phyloP scores from a whole-genome alignment of 2,329 filamentous ascomycete genomes.

The Fusarium tuaranense region DNA sequence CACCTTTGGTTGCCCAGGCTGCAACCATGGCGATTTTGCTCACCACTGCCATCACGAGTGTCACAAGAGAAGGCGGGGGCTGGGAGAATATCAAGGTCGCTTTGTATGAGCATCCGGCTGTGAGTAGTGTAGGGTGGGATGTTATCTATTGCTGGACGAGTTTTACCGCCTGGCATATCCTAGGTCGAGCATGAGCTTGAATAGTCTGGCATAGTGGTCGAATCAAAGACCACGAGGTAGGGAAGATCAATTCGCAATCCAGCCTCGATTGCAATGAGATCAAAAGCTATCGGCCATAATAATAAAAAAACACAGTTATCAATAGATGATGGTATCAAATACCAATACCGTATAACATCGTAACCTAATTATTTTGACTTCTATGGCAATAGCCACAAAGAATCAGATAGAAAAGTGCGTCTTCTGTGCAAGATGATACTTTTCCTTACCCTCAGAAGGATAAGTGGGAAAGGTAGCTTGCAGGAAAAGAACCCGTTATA shows the following conservation, averaged over 20 bases:
- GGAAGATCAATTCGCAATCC: background rate
- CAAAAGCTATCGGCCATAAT: too few relatives aligned
- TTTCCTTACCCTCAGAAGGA: too few relatives aligned
- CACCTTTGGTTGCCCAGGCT: conserved; percentile 12
- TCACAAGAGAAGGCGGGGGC: conserved; percentile 4
- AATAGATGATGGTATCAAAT: too few relatives aligned
- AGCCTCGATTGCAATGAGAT: background rate
- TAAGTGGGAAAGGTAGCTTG: too few relatives aligned
- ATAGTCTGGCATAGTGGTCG: background rate
- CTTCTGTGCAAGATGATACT: too few relatives aligned
- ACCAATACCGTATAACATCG: too few relatives aligned
- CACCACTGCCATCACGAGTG: background rate
- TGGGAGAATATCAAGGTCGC: conserved; percentile 11
- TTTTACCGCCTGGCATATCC: background rate
- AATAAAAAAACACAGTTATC: too few relatives aligned
- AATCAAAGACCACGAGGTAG: background rate
- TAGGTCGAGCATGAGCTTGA: background rate
- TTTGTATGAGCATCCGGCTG: conserved; percentile 41
- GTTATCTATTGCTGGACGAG: conserved; percentile 42
- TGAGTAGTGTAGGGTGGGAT: conserved; percentile 45
- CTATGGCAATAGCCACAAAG: too few relatives aligned
- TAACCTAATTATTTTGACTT: too few relatives aligned
- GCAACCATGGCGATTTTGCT: conserved; percentile 20
- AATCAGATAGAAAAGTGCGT: too few relatives aligned
- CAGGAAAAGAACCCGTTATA: too few relatives aligned